These are phyloP conservation scores for Cucumis hystrix DNA, from an alignment of 306 rosid species.

Conservation along the genomic window DNA sequence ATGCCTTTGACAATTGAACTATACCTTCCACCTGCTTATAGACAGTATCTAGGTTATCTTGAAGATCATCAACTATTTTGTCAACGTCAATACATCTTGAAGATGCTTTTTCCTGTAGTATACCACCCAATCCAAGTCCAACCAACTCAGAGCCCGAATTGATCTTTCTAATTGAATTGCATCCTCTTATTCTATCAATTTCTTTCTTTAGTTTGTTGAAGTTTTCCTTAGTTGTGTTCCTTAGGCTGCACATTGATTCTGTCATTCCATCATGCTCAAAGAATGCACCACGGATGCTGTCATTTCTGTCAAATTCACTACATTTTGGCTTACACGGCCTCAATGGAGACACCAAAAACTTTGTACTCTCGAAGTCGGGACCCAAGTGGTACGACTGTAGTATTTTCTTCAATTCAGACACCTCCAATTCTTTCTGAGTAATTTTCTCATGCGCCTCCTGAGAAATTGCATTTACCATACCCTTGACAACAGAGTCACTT, in stretches of 20 bases:
- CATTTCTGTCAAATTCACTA: not conserved
- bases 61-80: conserved; percentile 31
- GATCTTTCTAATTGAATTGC: conserved; percentile 27
- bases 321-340: conserved; percentile 11
- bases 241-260: conserved; percentile 29
- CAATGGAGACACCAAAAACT: conserved; percentile 9
- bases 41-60: conserved; percentile 22
- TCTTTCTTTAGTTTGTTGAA: conserved; percentile 51
- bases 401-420: conserved; percentile 41
- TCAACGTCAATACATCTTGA: conserved; percentile 41
- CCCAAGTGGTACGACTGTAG: conserved; percentile 17
- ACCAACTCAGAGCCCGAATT: conserved; percentile 43
- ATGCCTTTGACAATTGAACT: conserved; percentile 25
- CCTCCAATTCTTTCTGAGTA: conserved; percentile 57
- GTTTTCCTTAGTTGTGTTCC: conserved; percentile 23
- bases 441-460: conserved; percentile 62
- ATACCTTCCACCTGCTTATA: conserved; percentile 27
- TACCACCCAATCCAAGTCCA: conserved; percentile 62
- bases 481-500: conserved; percentile 67
- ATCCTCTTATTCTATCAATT: conserved; percentile 34
- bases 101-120: conserved; percentile 41
- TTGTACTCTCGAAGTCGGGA: conserved; percentile 11
- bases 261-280: conserved; percentile 18
- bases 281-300: conserved; percentile 12
- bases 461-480: conserved; percentile 59